Percentiles rank a stretch among this genome's conserved stretches.
Evolutionary conservation across 192 early-diverging fungal species (phyloP).

Genomic region (Funneliformis geosporum): DNA sequence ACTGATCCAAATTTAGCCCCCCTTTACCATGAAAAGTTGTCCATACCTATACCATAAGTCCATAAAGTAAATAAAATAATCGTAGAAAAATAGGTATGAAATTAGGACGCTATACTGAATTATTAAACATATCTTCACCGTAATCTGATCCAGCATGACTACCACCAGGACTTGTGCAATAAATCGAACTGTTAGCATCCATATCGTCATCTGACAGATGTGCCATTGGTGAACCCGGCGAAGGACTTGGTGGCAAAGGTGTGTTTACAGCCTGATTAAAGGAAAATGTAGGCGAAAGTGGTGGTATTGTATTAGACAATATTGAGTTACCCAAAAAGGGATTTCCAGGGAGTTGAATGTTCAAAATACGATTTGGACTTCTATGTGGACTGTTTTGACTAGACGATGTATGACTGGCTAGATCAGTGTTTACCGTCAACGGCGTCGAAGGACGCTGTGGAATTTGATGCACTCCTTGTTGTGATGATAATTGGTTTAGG

Average conservation of each 20-base stretch:
- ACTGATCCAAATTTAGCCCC: background rate
- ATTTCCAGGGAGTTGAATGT: slow-evolving; percentile 39
- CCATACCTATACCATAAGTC: background rate
- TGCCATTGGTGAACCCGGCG: slow-evolving; percentile 47
- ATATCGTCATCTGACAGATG: slow-evolving; percentile 48
- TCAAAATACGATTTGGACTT: slow-evolving; percentile 42
- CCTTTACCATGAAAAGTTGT: background rate
- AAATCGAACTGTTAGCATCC: slow-evolving; percentile 44
- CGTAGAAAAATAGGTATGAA: background rate
- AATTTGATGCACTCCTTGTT: slow-evolving; percentile 10
- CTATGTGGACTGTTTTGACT: slow-evolving; percentile 40
- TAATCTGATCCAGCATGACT: slow-evolving; percentile 18
- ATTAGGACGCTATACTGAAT: background rate
- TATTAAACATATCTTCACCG: slow-evolving; percentile 20
- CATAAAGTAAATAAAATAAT: slow-evolving; percentile 1
- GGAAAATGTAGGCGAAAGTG: slow-evolving; percentile 47
- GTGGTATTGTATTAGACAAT: slow-evolving; percentile 36
- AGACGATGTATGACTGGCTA: slow-evolving; percentile 34
- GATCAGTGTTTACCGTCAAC: slow-evolving; percentile 44
- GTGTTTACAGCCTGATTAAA: slow-evolving; percentile 56
- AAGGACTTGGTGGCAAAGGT: slow-evolving; percentile 55
- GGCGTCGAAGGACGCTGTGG: slow-evolving; percentile 40
- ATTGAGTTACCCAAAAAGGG: slow-evolving; percentile 34
- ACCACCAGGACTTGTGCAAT: slow-evolving; percentile 42
- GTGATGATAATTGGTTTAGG: slow-evolving; percentile 11